Evolutionary conservation across 1,284 basidiomycete genomes (phyloP).

Genomic region (Phellopilus nigrolimitatus): DNA sequence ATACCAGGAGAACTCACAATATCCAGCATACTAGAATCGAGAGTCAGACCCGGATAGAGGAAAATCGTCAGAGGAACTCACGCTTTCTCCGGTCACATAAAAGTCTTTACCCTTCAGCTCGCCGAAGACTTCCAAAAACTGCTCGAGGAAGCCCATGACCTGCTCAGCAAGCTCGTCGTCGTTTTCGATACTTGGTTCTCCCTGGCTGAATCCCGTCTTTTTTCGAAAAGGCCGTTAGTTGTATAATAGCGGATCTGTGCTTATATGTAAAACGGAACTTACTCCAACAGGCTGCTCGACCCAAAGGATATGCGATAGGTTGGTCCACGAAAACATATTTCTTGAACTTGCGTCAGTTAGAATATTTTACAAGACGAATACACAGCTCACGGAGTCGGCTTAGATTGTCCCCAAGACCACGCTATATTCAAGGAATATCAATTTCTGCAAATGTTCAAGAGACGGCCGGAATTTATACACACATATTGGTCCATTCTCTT

Average conservation of each 20-base stretch:
- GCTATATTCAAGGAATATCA: slow-evolving; percentile 30
- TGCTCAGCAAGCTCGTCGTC: slow-evolving; percentile 37
- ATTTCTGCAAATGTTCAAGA: not conserved
- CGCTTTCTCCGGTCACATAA: slow-evolving; percentile 36
- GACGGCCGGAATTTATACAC: slow-evolving; percentile 11
- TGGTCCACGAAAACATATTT: slow-evolving; percentile 38
- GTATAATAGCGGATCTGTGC: no score
- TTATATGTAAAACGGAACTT: no score
- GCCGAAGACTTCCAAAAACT: slow-evolving; percentile 36
- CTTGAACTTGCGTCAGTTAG: slow-evolving; percentile 16
- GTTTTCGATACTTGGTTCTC: slow-evolving; percentile 31
- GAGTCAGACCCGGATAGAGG: not conserved
- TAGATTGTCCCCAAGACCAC: slow-evolving; percentile 53
- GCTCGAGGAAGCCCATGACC: slow-evolving; percentile 34
- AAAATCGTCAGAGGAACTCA: slow-evolving; percentile 23
- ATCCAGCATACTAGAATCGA: slow-evolving; percentile 32
- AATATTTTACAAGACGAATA: not conserved
- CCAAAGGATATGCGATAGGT: slow-evolving; percentile 41
- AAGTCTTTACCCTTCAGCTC: slow-evolving; percentile 38
- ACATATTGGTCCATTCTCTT: slow-evolving; percentile 45
- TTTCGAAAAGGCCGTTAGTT: no score
- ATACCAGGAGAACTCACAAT: slow-evolving; percentile 27
- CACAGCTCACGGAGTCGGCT: slow-evolving; percentile 38
- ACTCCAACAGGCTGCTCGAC: slow-evolving; percentile 49
- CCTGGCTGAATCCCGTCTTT: slow-evolving; percentile 37